Base-by-base conservation (phyloP, 2,329 filamentous ascomycete species). In the Xylaria sp. region DNA sequence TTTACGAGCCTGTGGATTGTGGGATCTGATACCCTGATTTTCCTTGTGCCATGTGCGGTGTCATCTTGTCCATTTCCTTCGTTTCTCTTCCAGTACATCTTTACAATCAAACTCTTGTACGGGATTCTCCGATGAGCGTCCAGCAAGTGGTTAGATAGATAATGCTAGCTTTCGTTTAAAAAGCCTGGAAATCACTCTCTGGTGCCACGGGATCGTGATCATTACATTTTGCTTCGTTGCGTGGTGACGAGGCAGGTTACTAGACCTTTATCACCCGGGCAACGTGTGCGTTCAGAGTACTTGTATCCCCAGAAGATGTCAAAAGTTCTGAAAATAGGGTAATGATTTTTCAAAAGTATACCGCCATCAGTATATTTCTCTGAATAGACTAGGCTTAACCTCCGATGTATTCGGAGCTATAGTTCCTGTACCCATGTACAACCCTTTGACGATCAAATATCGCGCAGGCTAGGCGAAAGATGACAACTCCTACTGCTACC, bases 1-100 rank as follows among this genome's bases (percentile, higher is more conserved):
- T 56, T 54, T n/a, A n/a, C n/a, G n/a, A 45, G 29, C 54, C 56
- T 51, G 26, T 45, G 52, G 52, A 38, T 48, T 48, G 48, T 58
- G 58, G 63, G 51, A 62, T 63, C 16, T 65, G 65, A 67, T 67
- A 66, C 65, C 65, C 64, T 54, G 50, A 52, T 40, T 57, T 61
- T 59, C 52, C 41, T 39, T 45, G 48, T 48, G 51, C 42, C 50
- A 54, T 44, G 44, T 34, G 51, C 42, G 54, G 48, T 48, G 37
- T 48, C n/a, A n/a, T n/a, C n/a, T n/a, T 48, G 39, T 47, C 43
- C 24, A 39, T 50, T 44, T 52, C 54, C 44, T 54, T 63, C 57
- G 45, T 52, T 62, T 54, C 43, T 42, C 59, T 61, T 61, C 54
- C 52, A 26, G 58, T 63, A 61, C 46, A 61, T 61, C 43, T 39